phyloP scores from a whole-genome alignment of 306 rosid genomes.

The Fragaria vesca region DNA sequence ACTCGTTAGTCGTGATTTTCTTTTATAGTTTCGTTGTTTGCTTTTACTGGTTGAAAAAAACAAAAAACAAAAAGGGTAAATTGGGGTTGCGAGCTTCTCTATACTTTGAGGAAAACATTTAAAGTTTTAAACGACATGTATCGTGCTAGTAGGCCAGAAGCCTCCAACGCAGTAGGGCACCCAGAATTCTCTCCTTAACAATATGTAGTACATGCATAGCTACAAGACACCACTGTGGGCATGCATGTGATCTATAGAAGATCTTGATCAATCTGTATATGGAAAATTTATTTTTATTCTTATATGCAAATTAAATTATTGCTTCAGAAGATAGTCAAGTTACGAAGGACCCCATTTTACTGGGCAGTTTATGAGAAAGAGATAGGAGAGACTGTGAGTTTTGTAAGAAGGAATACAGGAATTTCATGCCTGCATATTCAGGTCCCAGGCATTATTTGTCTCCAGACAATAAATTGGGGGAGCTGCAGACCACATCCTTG shows the following conservation, averaged over 20 bases:
- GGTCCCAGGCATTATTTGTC: constrained; percentile 6
- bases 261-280: not conserved
- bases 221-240: not conserved
- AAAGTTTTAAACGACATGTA: not conserved
- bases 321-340: not conserved
- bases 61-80: not conserved
- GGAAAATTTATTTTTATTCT: not conserved
- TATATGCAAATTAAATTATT: not conserved
- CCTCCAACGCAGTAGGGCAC: constrained; percentile 16
- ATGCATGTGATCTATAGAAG: constrained; percentile 1
- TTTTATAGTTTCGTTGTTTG: too few species aligned
- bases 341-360: not conserved
- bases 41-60: too few species aligned
- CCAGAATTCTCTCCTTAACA: not conserved
- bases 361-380: not conserved
- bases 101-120: not conserved
- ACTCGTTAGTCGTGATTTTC: too few species aligned
- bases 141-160: constrained; percentile 14
- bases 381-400: not conserved
- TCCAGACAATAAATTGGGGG: not conserved
- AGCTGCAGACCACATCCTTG: not conserved
- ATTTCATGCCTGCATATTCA: not conserved
- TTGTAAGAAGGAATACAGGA: not conserved
- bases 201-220: not conserved
- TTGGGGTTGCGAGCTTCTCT: constrained; percentile 4